Evolutionary conservation across 2,329 filamentous ascomycete species (phyloP).

Genomic region (Microdochium paspali): DNA sequence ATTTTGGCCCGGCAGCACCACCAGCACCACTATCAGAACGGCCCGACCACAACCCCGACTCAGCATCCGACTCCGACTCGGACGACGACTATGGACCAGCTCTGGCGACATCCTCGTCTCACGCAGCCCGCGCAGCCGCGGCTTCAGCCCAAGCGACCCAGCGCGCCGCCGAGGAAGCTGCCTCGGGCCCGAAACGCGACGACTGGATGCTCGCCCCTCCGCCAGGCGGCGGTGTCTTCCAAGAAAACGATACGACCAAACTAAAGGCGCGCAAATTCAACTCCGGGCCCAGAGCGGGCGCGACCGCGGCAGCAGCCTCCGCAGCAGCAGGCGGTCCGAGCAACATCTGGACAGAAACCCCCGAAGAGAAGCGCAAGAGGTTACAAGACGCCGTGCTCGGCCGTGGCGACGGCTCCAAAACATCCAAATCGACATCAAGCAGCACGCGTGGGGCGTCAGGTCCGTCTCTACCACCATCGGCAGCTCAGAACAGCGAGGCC

Average conservation of each 20-base stretch:
- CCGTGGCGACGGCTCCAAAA: conserved; percentile 33
- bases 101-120: conserved; percentile 34
- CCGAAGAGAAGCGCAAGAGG: conserved; percentile 74
- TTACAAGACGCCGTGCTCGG: conserved; percentile 78
- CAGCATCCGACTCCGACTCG: conserved; percentile 24
- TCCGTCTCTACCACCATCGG: conserved; percentile 9
- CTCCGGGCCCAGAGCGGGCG: conserved; percentile 39
- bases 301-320: conserved; percentile 14
- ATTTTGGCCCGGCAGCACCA: conserved; percentile 32
- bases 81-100: conserved; percentile 52
- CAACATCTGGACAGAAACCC: conserved; percentile 84
- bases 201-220: conserved; percentile 77
- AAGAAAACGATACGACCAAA: conserved; percentile 72
- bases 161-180: conserved; percentile 17
- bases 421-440: conserved; percentile 18
- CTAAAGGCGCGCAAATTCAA: conserved; percentile 76
- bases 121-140: conserved; percentile 13
- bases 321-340: conserved; percentile 31
- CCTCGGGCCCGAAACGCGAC: conserved; percentile 55
- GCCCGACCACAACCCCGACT: conserved; percentile 15
- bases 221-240: conserved; percentile 38
- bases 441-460: conserved; percentile 35
- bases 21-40: conserved; percentile 28
- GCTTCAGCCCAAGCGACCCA: conserved; percentile 19
- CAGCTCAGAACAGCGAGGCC: conserved; percentile 29